phyloP scores from a whole-genome alignment of 768 basidiomycete species.

The Hygrophorus pudorinus region DNA sequence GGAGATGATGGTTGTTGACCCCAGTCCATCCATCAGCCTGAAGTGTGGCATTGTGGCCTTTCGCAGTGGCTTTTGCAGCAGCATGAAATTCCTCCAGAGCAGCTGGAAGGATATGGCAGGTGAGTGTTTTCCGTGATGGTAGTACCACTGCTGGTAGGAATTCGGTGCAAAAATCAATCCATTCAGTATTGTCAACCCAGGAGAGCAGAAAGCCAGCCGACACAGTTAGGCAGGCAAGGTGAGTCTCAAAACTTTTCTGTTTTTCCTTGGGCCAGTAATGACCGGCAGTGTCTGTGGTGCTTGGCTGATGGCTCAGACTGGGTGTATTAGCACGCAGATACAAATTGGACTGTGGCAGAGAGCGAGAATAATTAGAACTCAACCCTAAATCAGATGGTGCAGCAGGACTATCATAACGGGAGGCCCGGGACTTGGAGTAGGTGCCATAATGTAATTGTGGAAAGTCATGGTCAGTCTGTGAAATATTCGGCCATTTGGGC shows the following conservation, averaged over 20 bases:
- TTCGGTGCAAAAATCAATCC: conserved; percentile 9
- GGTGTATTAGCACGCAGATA: background rate
- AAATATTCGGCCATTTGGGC: no score
- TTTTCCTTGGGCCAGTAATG: background rate
- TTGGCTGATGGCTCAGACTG: no score
- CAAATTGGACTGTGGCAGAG: no score
- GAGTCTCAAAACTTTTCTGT: conserved; percentile 2
- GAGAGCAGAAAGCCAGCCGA: conserved; percentile 11
- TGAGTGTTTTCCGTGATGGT: conserved; percentile 6
- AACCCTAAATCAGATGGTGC: no score
- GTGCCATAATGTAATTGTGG: no score
- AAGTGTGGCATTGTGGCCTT: conserved; percentile 15
- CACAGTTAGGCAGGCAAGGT: conserved; percentile 8
- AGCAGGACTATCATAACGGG: no score
- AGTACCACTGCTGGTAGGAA: conserved; percentile 7
- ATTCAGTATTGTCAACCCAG: conserved; percentile 16
- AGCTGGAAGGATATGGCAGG: conserved; percentile 7
- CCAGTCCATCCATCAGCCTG: conserved; percentile 30
- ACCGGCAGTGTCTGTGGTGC: background rate
- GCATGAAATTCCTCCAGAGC: background rate
- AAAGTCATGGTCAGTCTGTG: no score
- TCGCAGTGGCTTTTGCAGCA: background rate
- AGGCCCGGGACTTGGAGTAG: no score
- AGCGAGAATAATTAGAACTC: no score
- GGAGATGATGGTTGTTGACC: conserved; percentile 18